Base-by-base conservation (phyloP, 148 eudicot genomes). In the Limonium bicolor region DNA sequence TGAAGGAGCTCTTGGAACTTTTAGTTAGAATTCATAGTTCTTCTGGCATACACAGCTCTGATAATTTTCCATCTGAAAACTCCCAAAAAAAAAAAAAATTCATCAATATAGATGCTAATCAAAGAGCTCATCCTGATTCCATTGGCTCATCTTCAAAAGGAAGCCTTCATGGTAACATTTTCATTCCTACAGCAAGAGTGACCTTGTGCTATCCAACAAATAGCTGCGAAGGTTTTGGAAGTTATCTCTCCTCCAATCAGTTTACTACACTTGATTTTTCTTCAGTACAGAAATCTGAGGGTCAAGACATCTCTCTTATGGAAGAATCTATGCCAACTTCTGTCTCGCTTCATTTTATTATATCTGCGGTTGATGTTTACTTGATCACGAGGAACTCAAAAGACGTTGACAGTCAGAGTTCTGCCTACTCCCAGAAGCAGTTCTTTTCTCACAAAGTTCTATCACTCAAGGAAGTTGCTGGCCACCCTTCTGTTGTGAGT, bases 241-340 rank as follows among this genome's bases (percentile, higher is more conserved):
- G 57, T 55, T 64, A 71, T 53, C 27, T 58, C 58, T 84, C 72
- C 19, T 77, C 78, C 71, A 55, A 75, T 71, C 75, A 88, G 53
- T 83, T 84, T 59, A 58, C 85, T 61, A 82, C 74, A 64, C 55
- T 90, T 48, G 85, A 78, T 59, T 58, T 85, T 50, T 50, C 69
- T 49, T 69, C 69, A 20, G 61, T 69, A 13, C 34, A 54, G 34
- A 64, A 59, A 36, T 58, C 36, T 60, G 60, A 50, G 36, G 60
- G 52, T 13, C 61, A 43, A 48, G 44, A 53, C 23, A 56, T 54
- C 44, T 56, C 58, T 13, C 36, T 55, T 50, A 69, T 62, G 55
- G 54, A 62, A 37, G 51, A 58, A 41, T 26, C 38, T 40, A 20
- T 63, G 21, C 60, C 62, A 46, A 37, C 59, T 22, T 80, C 88